Evolutionary conservation across 2,329 filamentous ascomycete species (phyloP).

Genomic region (Calonectria pseudoturangicola): DNA sequence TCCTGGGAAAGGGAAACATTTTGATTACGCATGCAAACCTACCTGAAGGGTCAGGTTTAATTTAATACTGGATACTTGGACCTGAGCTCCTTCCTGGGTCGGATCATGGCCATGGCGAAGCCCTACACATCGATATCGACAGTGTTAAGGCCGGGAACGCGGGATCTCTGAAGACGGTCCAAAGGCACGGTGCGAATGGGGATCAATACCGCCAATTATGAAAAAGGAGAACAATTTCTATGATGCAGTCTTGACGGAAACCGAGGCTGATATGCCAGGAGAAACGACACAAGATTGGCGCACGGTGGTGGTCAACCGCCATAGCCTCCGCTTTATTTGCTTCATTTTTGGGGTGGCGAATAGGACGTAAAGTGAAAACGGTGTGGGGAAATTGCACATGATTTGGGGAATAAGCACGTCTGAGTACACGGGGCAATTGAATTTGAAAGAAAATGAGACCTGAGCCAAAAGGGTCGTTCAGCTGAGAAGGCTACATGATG

Average conservation of each 20-base stretch:
- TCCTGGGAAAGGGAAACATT: background rate
- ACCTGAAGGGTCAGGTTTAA: background rate
- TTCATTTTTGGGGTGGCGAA: slow-evolving; percentile 22
- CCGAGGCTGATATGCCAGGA: background rate
- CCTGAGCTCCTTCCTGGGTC: background rate
- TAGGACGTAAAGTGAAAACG: slow-evolving; percentile 7
- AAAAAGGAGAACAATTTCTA: background rate
- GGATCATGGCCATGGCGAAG: slow-evolving; percentile 1
- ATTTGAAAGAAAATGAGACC: background rate
- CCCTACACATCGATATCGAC: background rate
- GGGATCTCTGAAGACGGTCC: background rate
- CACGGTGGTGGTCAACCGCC: slow-evolving; percentile 20
- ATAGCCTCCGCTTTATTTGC: slow-evolving; percentile 14
- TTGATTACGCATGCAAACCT: background rate
- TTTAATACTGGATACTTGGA: background rate
- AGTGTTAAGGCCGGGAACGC: background rate
- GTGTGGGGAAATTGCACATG: background rate
- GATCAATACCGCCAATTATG: background rate
- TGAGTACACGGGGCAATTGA: background rate
- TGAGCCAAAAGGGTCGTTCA: background rate
- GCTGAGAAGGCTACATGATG: background rate
- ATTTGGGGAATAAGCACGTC: background rate
- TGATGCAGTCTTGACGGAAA: slow-evolving; percentile 18
- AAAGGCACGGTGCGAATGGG: background rate
- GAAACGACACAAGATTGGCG: slow-evolving; percentile 1